These are phyloP conservation scores for Chloranthus sessilifolius DNA, from an alignment of 164 flowering plant genomes.

Conservation along the genomic window DNA sequence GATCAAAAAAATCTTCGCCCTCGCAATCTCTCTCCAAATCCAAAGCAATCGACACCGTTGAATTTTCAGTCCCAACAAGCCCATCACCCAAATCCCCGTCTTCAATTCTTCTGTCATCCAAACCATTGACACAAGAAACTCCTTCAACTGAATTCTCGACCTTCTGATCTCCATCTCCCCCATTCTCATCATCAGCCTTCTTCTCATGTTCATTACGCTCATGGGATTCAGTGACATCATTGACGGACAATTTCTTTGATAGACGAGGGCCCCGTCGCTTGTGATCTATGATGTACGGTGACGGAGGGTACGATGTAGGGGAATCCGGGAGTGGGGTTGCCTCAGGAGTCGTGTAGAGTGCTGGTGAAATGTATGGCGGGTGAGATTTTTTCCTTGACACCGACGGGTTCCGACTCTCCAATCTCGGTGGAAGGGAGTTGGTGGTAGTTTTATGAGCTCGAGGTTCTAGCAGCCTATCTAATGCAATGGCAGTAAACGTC, in stretches of 20 bases:
- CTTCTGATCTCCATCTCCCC: background rate
- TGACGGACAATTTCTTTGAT: no score
- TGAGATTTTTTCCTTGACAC: background rate
- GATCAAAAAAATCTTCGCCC: background rate
- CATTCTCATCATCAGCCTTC: background rate
- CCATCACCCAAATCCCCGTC: background rate
- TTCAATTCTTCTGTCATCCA: no score
- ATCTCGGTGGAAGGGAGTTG: background rate
- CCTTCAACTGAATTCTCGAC: background rate
- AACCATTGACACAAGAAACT: background rate
- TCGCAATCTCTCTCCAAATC: background rate
- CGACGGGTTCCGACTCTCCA: background rate
- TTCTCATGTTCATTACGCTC: background rate
- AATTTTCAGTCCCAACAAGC: background rate
- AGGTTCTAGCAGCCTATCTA: constrained; percentile 72
- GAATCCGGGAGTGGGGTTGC: constrained; percentile 75
- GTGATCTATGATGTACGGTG: constrained; percentile 69
- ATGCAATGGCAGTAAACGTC: constrained; percentile 56
- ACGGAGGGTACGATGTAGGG: constrained; percentile 69
- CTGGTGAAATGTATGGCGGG: constrained; percentile 37
- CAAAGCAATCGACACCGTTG: background rate
- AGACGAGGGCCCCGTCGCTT: constrained; percentile 37
- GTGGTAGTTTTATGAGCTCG: constrained; percentile 26
- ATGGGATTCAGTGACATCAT: background rate
- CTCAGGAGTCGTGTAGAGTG: constrained; percentile 68